Conservation (phyloP, 192 early-diverging fungal genomes). For the Phycomyces blakesleeanus region DNA sequence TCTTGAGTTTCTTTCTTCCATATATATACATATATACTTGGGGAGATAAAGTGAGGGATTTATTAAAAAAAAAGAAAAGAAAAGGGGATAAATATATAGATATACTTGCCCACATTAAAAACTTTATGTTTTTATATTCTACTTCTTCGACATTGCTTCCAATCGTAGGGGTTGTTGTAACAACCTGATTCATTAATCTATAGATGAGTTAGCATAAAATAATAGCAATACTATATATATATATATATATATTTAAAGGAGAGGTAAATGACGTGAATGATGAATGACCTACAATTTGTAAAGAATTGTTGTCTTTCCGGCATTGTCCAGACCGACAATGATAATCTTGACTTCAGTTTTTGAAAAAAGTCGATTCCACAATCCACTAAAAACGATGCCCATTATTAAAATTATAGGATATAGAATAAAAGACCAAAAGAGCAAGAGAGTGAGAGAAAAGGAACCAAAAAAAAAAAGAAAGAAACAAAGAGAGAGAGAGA, state of each 20-base stretch:
- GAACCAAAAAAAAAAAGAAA: too few relatives aligned
- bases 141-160: slow-evolving; percentile 71
- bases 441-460: not conserved
- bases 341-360: slow-evolving; percentile 67
- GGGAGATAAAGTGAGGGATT: too few relatives aligned
- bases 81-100: not conserved
- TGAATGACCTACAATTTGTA: slow-evolving; percentile 50
- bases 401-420: too few relatives aligned
- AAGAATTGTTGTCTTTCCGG: slow-evolving; percentile 59
- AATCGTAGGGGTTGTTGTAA: slow-evolving; percentile 66
- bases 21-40: too few relatives aligned
- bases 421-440: slow-evolving; percentile 3
- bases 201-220: not conserved
- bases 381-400: slow-evolving; percentile 56
- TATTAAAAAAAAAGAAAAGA: too few relatives aligned
- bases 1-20: too few relatives aligned
- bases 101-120: slow-evolving; percentile 64
- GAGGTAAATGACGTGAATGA: not conserved
- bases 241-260: too few relatives aligned
- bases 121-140: slow-evolving; percentile 65
- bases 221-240: too few relatives aligned
- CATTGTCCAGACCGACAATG: slow-evolving; percentile 62
- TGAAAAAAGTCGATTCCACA: slow-evolving; percentile 57
- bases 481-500: slow-evolving; percentile 1
- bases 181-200: slow-evolving; percentile 58